These are phyloP conservation scores for Thielaviopsis ethacetica DNA, from an alignment of 2,329 filamentous ascomycete species.

Conservation along the genomic window DNA sequence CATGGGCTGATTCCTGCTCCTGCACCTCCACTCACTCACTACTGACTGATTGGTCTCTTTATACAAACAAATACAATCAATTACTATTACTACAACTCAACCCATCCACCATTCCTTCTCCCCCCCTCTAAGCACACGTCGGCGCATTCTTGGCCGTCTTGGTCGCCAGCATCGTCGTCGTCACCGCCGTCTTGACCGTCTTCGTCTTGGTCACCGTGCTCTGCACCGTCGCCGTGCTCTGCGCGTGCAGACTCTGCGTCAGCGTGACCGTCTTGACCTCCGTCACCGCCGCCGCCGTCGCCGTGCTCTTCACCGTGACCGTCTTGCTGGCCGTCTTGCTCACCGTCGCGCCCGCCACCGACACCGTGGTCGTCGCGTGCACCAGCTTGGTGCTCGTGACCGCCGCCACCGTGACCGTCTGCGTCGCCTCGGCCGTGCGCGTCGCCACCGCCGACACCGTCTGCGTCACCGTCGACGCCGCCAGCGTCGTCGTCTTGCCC, in stretches of 20 bases:
- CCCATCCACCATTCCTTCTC: too few species aligned
- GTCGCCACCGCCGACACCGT: neutral
- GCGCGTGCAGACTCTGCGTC: neutral
- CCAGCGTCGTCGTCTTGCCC: neutral
- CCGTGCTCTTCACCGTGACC: neutral
- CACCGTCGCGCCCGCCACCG: neutral
- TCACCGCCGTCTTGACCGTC: neutral
- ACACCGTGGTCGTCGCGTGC: neutral
- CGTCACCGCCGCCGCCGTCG: neutral
- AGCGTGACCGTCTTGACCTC: neutral
- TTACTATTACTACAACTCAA: too few species aligned
- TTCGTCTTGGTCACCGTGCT: slow-evolving; percentile 2
- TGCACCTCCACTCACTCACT: too few species aligned
- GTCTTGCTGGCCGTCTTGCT: neutral
- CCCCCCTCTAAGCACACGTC: slow-evolving; percentile 1
- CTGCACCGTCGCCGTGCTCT: neutral
- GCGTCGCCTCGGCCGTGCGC: neutral
- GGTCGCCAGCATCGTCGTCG: neutral
- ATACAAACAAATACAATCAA: too few species aligned
- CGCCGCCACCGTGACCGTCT: neutral
- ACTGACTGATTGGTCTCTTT: too few species aligned
- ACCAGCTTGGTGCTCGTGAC: neutral
- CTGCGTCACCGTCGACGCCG: neutral
- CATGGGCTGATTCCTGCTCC: too few species aligned
- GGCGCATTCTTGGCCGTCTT: slow-evolving; percentile 3